Percentiles rank a stretch among this genome's conserved stretches.
phyloP scores from a whole-genome alignment of 495 filamentous ascomycete genomes.

The Entonaema liquescens region DNA sequence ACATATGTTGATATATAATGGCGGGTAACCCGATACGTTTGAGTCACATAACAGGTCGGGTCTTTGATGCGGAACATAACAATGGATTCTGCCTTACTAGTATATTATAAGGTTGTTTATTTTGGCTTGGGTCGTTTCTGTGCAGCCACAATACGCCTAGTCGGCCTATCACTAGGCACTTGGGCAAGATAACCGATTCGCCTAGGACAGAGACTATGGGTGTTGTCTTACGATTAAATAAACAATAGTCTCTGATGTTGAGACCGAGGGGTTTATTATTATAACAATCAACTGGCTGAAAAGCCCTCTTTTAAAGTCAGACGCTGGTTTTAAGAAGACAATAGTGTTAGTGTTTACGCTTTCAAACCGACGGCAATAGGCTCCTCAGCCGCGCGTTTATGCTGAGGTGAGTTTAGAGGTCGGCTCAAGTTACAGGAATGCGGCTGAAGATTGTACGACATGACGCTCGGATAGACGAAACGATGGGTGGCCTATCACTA shows the following conservation, averaged over 20 bases:
- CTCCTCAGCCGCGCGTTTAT: background rate
- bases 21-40: too few species aligned
- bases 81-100: too few species aligned
- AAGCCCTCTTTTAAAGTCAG: background rate
- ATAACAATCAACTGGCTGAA: background rate
- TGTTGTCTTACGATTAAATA: too few species aligned
- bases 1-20: too few species aligned
- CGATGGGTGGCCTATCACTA: background rate
- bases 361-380: background rate
- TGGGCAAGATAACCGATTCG: too few species aligned
- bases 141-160: too few species aligned
- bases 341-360: background rate
- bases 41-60: too few species aligned
- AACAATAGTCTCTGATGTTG: background rate
- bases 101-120: too few species aligned
- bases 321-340: background rate
- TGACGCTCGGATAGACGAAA: background rate
- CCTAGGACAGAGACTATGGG: too few species aligned
- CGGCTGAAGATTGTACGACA: background rate
- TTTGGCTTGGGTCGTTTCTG: too few species aligned
- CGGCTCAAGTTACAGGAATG: background rate
- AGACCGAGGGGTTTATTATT: background rate
- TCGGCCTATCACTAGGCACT: too few species aligned
- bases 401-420: background rate
- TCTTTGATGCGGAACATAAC: too few species aligned